Conservation (phyloP, 225 moss, liverwort and hornwort genomes). For the Polytrichum commune region DNA sequence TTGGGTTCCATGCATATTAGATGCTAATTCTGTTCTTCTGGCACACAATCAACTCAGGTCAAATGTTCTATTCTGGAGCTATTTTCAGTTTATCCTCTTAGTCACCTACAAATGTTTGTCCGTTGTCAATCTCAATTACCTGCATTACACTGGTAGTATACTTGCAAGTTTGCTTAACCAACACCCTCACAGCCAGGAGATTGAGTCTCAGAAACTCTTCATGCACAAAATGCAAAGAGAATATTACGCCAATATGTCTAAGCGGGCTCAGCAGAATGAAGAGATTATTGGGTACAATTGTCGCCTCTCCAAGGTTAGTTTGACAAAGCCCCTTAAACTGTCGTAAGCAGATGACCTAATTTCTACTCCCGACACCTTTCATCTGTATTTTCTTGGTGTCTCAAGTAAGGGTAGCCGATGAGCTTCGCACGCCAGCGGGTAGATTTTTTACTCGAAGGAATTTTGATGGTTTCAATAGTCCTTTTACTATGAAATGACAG, state of each 20-base stretch:
- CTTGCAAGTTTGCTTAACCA: slow-evolving; percentile 27
- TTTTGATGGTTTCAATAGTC: too few species aligned
- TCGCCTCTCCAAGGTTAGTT: slow-evolving; percentile 53
- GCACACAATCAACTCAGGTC: neutral
- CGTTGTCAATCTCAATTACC: neutral
- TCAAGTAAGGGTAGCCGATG: neutral
- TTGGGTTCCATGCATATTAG: neutral
- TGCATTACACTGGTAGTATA: neutral
- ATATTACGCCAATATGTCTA: slow-evolving; percentile 38
- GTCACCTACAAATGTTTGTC: slow-evolving; percentile 1
- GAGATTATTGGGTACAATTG: slow-evolving; percentile 54
- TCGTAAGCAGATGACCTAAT: neutral
- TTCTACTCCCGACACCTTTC: neutral
- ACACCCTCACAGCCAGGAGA: slow-evolving; percentile 32
- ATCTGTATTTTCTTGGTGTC: neutral
- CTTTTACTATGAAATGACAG: neutral
- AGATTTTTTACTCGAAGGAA: too few species aligned
- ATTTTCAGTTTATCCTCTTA: neutral
- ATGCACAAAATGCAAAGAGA: slow-evolving; percentile 55
- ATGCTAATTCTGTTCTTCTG: too few species aligned
- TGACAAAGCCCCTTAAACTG: neutral
- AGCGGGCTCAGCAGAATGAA: slow-evolving; percentile 58
- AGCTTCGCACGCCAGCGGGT: too few species aligned
- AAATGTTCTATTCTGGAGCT: neutral
- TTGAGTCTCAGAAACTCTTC: slow-evolving; percentile 50